Percentiles rank a stretch among this genome's conserved stretches.
Conservation (phyloP, 2,329 filamentous ascomycete species). For the Colletotrichum neosansevieriae region DNA sequence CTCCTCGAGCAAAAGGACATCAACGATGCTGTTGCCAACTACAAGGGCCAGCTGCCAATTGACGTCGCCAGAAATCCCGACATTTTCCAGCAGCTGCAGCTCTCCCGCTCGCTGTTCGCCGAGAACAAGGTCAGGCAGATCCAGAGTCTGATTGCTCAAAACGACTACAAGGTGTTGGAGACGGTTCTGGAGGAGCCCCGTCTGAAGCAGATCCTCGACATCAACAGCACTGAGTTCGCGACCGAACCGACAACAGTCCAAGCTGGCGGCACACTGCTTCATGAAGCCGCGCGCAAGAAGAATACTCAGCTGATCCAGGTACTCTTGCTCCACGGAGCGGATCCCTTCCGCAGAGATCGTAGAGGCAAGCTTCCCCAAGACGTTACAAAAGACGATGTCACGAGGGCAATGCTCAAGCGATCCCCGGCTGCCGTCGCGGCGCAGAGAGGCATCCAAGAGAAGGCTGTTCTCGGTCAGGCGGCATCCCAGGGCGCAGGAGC, state of each 20-base stretch:
- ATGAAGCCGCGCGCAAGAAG: slow-evolving; percentile 90
- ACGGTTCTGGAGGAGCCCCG: slow-evolving; percentile 85
- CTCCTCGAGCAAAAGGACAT: slow-evolving; percentile 85
- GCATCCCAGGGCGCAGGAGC: slow-evolving; percentile 67
- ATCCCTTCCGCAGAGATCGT: slow-evolving; percentile 94
- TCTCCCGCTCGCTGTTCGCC: slow-evolving; percentile 89
- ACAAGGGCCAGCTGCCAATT: slow-evolving; percentile 84
- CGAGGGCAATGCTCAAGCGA: slow-evolving; percentile 88
- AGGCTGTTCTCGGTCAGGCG: slow-evolving; percentile 87
- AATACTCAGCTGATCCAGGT: slow-evolving; percentile 91
- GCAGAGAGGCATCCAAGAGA: slow-evolving; percentile 95
- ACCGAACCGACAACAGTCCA: slow-evolving; percentile 83
- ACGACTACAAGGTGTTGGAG: slow-evolving; percentile 83
- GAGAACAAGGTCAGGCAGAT: slow-evolving; percentile 88
- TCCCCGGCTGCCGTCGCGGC: slow-evolving; percentile 95
- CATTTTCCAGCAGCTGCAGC: slow-evolving; percentile 94
- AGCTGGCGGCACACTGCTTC: slow-evolving; percentile 89
- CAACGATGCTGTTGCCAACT: slow-evolving; percentile 90
- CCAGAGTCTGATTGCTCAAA: slow-evolving; percentile 78
- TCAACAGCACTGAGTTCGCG: slow-evolving; percentile 90
- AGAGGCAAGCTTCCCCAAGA: slow-evolving; percentile 97
- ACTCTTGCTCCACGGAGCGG: slow-evolving; percentile 91
- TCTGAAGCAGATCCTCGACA: slow-evolving; percentile 87
- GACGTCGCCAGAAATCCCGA: slow-evolving; percentile 93
- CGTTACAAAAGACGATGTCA: slow-evolving; percentile 94